These are phyloP conservation scores for Yarrowia phangngaensis DNA, from an alignment of 805 yeast genomes.

Conservation along the genomic window DNA sequence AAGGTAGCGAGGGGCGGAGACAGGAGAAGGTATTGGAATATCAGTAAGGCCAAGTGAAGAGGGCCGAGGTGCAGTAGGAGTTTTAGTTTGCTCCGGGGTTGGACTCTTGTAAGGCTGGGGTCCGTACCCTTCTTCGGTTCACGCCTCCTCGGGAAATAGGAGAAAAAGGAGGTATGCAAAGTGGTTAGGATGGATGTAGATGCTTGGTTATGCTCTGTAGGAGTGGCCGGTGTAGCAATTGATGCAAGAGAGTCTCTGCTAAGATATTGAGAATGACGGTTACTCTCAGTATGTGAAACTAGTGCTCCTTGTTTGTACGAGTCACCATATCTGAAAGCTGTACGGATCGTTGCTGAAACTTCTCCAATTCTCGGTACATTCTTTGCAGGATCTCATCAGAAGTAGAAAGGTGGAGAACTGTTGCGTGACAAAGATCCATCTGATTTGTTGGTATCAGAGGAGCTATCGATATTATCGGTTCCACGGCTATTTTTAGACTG, in stretches of 20 bases:
- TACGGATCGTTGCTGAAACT: constrained; percentile 31
- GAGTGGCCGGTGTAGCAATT: constrained; percentile 13
- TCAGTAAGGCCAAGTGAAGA: constrained; percentile 16
- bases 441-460: neutral
- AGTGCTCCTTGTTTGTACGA: constrained; percentile 6
- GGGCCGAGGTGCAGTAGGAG: neutral
- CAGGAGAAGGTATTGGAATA: constrained; percentile 13
- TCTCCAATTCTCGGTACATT: constrained; percentile 33
- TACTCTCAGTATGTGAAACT: constrained; percentile 4
- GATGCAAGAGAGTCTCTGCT: constrained; percentile 6
- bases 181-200: constrained; percentile 11
- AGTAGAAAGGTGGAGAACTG: constrained; percentile 7
- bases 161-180: constrained; percentile 1
- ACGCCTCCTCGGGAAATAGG: constrained; percentile 18
- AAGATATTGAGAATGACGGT: constrained; percentile 1
- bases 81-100: constrained; percentile 6
- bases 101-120: constrained; percentile 2
- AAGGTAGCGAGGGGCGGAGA: constrained; percentile 16
- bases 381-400: constrained; percentile 30
- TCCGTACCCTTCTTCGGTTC: constrained; percentile 17
- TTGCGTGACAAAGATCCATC: constrained; percentile 9
- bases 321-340: constrained; percentile 29
- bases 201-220: neutral
- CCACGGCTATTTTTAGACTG: no score
- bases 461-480: no score